These are phyloP conservation scores for Entamoeba dispar DNA, from an alignment of 208 protist species.

Conservation along the genomic window DNA sequence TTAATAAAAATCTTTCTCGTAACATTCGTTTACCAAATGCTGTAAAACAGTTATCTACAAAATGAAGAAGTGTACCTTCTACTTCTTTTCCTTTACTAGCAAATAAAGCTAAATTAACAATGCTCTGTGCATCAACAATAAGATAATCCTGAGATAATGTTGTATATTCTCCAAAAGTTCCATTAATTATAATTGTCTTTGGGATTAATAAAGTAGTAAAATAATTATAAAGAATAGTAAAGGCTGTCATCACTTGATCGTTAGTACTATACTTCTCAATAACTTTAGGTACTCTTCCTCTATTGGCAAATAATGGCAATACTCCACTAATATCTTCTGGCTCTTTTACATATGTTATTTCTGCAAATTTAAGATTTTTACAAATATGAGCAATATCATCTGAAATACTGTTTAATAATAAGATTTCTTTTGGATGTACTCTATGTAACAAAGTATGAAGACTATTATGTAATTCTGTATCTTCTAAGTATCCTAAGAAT, in stretches of 20 bases:
- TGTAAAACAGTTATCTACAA: neutral
- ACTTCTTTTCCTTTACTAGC: neutral
- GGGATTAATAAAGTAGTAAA: neutral
- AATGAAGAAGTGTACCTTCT: neutral
- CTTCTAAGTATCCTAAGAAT: neutral
- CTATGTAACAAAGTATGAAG: neutral
- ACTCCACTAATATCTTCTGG: neutral
- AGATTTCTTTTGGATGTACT: neutral
- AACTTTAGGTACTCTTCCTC: neutral
- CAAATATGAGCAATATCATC: neutral
- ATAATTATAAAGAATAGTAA: neutral
- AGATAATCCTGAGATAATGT: neutral
- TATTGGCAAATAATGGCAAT: neutral
- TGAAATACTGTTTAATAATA: neutral
- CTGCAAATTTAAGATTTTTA: neutral
- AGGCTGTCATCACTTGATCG: neutral
- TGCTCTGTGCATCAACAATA: neutral
- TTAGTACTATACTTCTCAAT: neutral
- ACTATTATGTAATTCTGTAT: neutral
- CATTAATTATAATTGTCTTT: neutral
- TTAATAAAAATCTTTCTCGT: neutral
- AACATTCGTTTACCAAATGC: neutral
- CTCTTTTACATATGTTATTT: neutral
- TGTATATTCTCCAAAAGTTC: neutral
- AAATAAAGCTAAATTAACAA: neutral